Evolutionary conservation across 2,329 filamentous ascomycete species (phyloP).

Genomic region (Colletotrichum costaricense): DNA sequence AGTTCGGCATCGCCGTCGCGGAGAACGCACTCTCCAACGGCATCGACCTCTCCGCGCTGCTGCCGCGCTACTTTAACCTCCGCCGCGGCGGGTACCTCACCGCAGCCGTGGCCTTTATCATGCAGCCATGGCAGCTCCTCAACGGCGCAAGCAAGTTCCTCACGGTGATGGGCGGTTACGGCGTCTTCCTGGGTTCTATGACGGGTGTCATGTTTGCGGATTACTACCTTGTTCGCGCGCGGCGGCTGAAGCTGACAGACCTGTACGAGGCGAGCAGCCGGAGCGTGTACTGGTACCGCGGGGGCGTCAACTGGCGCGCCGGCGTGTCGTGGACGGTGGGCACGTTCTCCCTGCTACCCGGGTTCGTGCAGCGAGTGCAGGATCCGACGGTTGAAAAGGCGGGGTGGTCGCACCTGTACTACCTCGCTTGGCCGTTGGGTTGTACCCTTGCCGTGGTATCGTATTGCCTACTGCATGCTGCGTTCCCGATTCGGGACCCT

Average conservation of each 20-base stretch:
- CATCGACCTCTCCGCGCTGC: constrained; percentile 44
- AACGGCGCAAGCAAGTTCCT: constrained; percentile 42
- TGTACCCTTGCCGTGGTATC: constrained; percentile 36
- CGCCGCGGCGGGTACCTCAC: constrained; percentile 37
- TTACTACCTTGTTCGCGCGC: constrained; percentile 47
- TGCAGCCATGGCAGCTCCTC: constrained; percentile 40
- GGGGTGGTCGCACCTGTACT: constrained; percentile 43
- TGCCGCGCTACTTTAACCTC: constrained; percentile 39
- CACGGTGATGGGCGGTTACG: constrained; percentile 44
- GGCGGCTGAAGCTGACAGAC: constrained; percentile 49
- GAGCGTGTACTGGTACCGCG: constrained; percentile 41
- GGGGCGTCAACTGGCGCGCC: constrained; percentile 40
- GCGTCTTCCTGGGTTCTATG: constrained; percentile 49
- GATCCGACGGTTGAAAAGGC: constrained; percentile 29
- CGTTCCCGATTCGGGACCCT: constrained; percentile 38
- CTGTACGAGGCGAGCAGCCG: constrained; percentile 40
- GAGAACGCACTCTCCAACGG: constrained; percentile 38
- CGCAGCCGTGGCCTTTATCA: constrained; percentile 37
- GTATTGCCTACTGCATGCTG: constrained; percentile 37
- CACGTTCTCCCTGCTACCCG: constrained; percentile 39
- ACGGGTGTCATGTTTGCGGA: constrained; percentile 51
- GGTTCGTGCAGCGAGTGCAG: constrained; percentile 38
- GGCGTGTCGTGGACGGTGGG: constrained; percentile 36
- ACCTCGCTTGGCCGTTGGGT: constrained; percentile 41
- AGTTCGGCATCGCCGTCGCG: constrained; percentile 38